These are phyloP conservation scores for Solanum hybrid DNA, from an alignment of 305 asterid genomes.

Conservation along the genomic window DNA sequence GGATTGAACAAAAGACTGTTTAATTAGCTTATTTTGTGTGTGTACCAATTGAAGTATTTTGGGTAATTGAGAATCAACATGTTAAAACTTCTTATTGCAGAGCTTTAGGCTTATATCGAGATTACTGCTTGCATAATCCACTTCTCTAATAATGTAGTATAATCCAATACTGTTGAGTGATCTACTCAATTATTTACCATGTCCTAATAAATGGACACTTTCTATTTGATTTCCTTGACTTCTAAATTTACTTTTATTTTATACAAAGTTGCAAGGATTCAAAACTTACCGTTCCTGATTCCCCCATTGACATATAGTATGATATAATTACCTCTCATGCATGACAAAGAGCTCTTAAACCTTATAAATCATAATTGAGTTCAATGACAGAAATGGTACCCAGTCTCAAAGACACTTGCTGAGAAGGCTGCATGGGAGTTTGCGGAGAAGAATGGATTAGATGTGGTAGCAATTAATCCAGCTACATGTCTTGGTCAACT, in stretches of 20 bases:
- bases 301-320: background rate
- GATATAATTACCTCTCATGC: background rate
- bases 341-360: background rate
- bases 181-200: background rate
- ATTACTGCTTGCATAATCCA: background rate
- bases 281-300: background rate
- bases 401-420: slow-evolving; percentile 74
- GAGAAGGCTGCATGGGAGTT: slow-evolving; percentile 89
- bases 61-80: background rate
- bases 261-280: background rate
- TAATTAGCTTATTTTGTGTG: background rate
- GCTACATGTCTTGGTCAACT: slow-evolving; percentile 69
- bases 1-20: background rate
- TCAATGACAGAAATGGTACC: slow-evolving; percentile 70
- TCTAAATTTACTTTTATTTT: background rate
- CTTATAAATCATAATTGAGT: background rate
- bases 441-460: slow-evolving; percentile 44
- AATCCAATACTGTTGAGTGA: background rate
- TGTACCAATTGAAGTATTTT: background rate
- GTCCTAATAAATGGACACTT: background rate
- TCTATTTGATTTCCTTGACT: background rate
- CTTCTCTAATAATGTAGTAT: background rate
- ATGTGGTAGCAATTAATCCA: slow-evolving; percentile 71
- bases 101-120: background rate
- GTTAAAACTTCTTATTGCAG: background rate